Evolutionary conservation across 139 green algal genomes (phyloP), one percentile per base, ranked within the genome.

Genomic region (Tetraselmis chui): DNA sequence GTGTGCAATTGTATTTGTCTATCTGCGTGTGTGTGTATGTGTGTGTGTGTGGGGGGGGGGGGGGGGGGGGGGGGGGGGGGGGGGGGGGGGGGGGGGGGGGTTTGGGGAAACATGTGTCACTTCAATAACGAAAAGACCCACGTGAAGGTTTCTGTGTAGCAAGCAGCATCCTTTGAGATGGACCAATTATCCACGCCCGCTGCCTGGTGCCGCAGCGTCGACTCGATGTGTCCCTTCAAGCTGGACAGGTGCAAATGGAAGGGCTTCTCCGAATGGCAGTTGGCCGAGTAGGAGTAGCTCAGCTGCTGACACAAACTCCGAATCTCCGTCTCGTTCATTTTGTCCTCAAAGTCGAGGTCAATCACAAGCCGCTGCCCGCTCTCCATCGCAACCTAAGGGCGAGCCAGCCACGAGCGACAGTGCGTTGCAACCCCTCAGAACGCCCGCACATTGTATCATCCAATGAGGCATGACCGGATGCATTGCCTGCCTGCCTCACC

Each of bases 291-390:
- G 76, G 77, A 87, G 86, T 92, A 94, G 25, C 22, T 58, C 32
- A 97, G 83, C 89, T 97, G 93, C 81, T 93, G 82, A 28, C 45
- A 80, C 2, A 97, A 84, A 83, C 85, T 89, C 29, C 84, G 86
- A 1, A 90, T 59, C 84, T 96, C 92, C 2, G 24, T 31, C 0
- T 90, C 81, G 22, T 75, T 87, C 93, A 97, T 97, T 27, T 87
- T 59, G 2, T 88, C 74, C 25, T 85, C 84, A 83, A 94, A 97
- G 59, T 92, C 92, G 22, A 96, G 82, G 79, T 97, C 93, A 11
- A 97, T 87, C 2, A 94, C 82, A 1, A 96, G 77, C 59, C 85
- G 80, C 83, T 94, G 89, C 23, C 85, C 79, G 25, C 77, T 75
- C 31, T 78, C 31, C 45, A 89, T 75, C 18, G 82, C 75, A 79